Base-by-base conservation (phyloP, 345 rosid species). In the Excoecaria cochinchinensis region DNA sequence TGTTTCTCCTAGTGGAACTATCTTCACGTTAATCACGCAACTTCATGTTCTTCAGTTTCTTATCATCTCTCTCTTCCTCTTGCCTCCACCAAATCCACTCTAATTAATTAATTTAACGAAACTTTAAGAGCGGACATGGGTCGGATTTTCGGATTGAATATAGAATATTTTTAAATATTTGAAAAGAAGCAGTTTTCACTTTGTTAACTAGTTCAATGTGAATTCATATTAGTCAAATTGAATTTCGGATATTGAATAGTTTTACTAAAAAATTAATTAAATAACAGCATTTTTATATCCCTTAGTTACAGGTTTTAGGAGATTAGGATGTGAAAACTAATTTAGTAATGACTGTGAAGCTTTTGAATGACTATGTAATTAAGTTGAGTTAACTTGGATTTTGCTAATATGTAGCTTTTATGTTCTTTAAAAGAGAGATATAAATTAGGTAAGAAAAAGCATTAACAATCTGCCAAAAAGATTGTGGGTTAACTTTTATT, bases 21-120 rank as follows among this genome's bases (percentile, higher is more conserved):
- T 78, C 17, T 56, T 86, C 89, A 86, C 89, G 89, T 78, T 86
- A 84, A 77, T 86, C 89, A 80, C 80, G 89, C 84, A 73, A 55
- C 76, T 62, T 81, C 82, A 67, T 73, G 63, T 70, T 47, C 79
- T 58, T 61, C 64, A 22, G 44, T 70, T 64, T 44, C 78, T 74
- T 42, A 31, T 68, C 71, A 64, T 76, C 73, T 55, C 38, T 15
- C 47, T 36, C 63, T 58, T 71, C 25, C 75, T 46, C 51, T 57
- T 72, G 17, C 50, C 31, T 16, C 42, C 13, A 8, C 17, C 44
- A 4, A 22, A 13, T 4, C n/a, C 51, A 46, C 12, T 11, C 44
- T 51, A 17, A 15, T 48, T 8, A 51, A 51, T 51, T 31, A 31
- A 31, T 31, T 31, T 31, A 31, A 31, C 31, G 31, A 31, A 31